phyloP scores from a whole-genome alignment of 768 basidiomycete species.

The Termitomyces sp. region DNA sequence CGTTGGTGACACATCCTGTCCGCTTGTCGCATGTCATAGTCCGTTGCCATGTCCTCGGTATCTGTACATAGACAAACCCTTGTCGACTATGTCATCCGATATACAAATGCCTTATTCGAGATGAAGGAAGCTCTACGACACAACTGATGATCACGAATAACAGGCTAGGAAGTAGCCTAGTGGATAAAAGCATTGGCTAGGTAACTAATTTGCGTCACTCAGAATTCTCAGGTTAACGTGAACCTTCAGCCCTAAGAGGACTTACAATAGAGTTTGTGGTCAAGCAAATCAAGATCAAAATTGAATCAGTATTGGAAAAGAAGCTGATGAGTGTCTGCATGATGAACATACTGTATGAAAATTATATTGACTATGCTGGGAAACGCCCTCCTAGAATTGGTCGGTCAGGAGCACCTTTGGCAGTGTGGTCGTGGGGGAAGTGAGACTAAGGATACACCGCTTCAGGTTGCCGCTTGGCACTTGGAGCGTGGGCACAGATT shows the following conservation, averaged over 20 bases:
- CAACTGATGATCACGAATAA: neutral
- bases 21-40: neutral
- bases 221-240: neutral
- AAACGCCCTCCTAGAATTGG: neutral
- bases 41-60: neutral
- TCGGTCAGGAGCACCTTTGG: neutral
- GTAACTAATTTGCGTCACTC: no score
- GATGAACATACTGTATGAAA: neutral
- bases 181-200: neutral
- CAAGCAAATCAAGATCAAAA: neutral
- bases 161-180: neutral
- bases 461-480: neutral
- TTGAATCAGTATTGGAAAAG: neutral
- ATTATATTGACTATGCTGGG: neutral
- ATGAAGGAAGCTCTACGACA: neutral
- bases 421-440: neutral
- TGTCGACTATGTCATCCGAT: neutral
- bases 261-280: neutral
- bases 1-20: neutral
- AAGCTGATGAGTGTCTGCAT: neutral
- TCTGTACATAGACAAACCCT: neutral
- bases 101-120: neutral
- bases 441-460: neutral
- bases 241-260: neutral
- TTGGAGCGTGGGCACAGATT: neutral